A percentile compares a stretch with the other conserved stretches of the same genome.
Conservation (phyloP, 2,329 filamentous ascomycete genomes). For the Aspergillus carbonarius region DNA sequence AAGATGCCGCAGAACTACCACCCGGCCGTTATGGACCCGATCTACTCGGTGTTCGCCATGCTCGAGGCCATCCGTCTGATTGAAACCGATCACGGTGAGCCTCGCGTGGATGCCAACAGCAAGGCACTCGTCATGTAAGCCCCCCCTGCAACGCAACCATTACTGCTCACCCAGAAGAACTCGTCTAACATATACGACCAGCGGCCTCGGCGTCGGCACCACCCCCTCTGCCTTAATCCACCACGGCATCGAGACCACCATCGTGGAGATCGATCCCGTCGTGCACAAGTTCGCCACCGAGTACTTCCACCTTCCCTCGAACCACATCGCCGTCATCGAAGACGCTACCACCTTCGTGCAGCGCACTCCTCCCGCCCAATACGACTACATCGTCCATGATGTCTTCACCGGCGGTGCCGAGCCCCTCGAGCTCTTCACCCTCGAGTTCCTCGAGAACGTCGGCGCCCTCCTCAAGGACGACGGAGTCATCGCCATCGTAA, state of each 20-base stretch:
- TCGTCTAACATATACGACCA: conserved; percentile 38
- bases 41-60: conserved; percentile 96
- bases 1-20: conserved; percentile 50
- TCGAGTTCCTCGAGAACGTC: conserved; percentile 75
- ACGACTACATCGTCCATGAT: conserved; percentile 94
- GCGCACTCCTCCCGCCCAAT: conserved; percentile 52
- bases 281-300: conserved; percentile 79
- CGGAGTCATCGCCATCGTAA: conserved; percentile 82
- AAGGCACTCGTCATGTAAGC: conserved; percentile 81
- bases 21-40: conserved; percentile 70
- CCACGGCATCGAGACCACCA: conserved; percentile 88
- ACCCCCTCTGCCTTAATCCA: conserved; percentile 81
- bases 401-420: conserved; percentile 97
- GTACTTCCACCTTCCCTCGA: conserved; percentile 76
- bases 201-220: conserved; percentile 88
- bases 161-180: not conserved
- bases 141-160: conserved; percentile 13
- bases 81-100: conserved; percentile 49
- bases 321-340: conserved; percentile 76
- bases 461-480: conserved; percentile 69
- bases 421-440: conserved; percentile 81
- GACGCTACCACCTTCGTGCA: conserved; percentile 74
- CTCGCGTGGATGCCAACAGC: conserved; percentile 61
- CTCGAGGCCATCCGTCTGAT: conserved; percentile 87
- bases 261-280: conserved; percentile 90